Evolutionary conservation across 1,139 yeast species (phyloP).

Genomic region (Yamadazyma triangularis): DNA sequence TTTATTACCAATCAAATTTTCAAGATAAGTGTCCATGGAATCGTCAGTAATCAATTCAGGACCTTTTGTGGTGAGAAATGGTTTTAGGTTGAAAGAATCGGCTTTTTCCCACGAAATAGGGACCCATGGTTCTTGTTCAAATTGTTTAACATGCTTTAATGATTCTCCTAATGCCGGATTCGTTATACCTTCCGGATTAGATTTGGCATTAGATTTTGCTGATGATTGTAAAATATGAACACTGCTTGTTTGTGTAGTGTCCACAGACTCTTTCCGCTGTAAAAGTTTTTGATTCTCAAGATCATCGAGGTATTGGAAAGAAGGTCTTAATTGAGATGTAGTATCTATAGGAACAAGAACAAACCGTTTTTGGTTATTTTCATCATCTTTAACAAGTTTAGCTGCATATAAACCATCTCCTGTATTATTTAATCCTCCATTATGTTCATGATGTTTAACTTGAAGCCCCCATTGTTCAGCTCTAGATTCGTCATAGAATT

Average conservation of each 20-base stretch:
- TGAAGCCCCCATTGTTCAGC: conserved; percentile 60
- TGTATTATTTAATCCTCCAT: conserved; percentile 60
- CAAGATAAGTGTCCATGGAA: conserved; percentile 6
- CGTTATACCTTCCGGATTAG: conserved; percentile 68
- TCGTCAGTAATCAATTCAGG: too few relatives aligned
- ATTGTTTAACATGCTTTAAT: conserved; percentile 63
- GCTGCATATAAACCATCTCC: conserved; percentile 49
- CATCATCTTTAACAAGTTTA: conserved; percentile 20
- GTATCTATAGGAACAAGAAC: conserved; percentile 64
- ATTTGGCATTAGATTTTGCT: conserved; percentile 40
- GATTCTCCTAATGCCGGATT: conserved; percentile 73
- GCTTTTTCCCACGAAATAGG: conserved; percentile 45
- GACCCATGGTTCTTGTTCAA: conserved; percentile 67
- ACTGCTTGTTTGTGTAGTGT: conserved; percentile 18
- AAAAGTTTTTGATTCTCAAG: conserved; percentile 25
- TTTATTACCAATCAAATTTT: conserved; percentile 3
- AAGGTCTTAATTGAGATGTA: conserved; percentile 77
- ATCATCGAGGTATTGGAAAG: conserved; percentile 71
- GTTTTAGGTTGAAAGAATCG: conserved; percentile 23
- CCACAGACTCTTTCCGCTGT: conserved; percentile 21
- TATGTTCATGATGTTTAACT: conserved; percentile 55
- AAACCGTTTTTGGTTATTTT: conserved; percentile 30
- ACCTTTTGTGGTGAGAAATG: too few relatives aligned
- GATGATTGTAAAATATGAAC: conserved; percentile 43
- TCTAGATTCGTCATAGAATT: conserved; percentile 62